phyloP scores from a whole-genome alignment of 148 eudicot genomes.

The Nepenthes mirabilis region DNA sequence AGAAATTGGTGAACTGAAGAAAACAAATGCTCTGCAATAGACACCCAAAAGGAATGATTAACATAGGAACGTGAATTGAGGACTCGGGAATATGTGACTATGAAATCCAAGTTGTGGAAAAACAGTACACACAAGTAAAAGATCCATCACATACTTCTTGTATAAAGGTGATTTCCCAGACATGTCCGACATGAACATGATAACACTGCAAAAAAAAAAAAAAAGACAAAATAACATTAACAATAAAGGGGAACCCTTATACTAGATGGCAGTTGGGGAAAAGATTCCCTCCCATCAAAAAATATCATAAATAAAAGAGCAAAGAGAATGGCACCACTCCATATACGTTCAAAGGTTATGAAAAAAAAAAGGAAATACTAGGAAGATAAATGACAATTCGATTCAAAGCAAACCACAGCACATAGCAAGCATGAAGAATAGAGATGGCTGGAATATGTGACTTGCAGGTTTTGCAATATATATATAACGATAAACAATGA shows the following conservation, averaged over 20 bases:
- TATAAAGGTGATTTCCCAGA: constrained; percentile 77
- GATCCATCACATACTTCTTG: constrained; percentile 50
- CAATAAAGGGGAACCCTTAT: not conserved
- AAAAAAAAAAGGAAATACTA: no score
- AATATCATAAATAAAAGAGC: no score
- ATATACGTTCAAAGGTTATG: not conserved
- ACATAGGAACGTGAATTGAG: not conserved
- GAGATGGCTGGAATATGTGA: no score
- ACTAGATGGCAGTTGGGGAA: not conserved
- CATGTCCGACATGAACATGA: constrained; percentile 82
- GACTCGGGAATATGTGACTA: not conserved
- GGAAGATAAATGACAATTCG: no score
- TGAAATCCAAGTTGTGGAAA: constrained; percentile 1
- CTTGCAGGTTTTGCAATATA: no score
- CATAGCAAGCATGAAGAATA: no score
- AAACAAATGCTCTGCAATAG: constrained; percentile 70
- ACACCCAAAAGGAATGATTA: constrained; percentile 4
- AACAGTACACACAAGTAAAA: not conserved
- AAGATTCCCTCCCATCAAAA: not conserved
- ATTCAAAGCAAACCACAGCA: no score
- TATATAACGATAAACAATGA: no score
- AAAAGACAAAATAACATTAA: not conserved
- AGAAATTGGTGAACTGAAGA: constrained; percentile 75
- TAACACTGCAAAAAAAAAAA: constrained; percentile 47
- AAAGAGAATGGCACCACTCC: not conserved